Conservation (phyloP, 192 early-diverging fungal genomes). For the Pilaira anomala region DNA sequence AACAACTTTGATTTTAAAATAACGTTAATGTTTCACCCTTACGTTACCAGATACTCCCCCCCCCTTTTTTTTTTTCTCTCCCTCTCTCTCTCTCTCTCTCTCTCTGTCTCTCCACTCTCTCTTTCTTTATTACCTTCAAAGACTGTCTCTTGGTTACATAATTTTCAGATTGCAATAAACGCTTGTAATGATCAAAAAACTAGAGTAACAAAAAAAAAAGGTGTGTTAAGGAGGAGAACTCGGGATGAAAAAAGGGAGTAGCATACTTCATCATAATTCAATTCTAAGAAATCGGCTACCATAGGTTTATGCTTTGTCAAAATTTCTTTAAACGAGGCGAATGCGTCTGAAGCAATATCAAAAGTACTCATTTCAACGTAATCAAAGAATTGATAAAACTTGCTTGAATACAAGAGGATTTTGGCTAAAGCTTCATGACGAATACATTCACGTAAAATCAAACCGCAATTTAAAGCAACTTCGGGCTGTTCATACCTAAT, state of each 20-base stretch:
- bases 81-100: no score
- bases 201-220: constrained; percentile 33
- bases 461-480: constrained; percentile 95
- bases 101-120: not conserved
- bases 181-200: constrained; percentile 87
- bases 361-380: constrained; percentile 98
- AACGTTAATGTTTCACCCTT: no score
- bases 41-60: no score
- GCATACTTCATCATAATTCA: constrained; percentile 80
- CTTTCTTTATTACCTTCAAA: constrained; percentile 69
- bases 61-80: no score
- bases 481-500: constrained; percentile 90
- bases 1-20: constrained; percentile 59
- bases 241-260: not conserved
- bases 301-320: constrained; percentile 92
- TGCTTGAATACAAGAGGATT: constrained; percentile 75
- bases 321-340: constrained; percentile 96
- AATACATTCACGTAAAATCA: constrained; percentile 95
- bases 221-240: constrained; percentile 26
- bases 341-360: constrained; percentile 98
- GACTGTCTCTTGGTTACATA: constrained; percentile 99
- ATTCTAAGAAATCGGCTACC: constrained; percentile 84
- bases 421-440: constrained; percentile 91
- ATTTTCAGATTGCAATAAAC: constrained; percentile 83
- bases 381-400: constrained; percentile 92